Evolutionary conservation across 2,329 filamentous ascomycete species (phyloP), one percentile per base, ranked within the genome.

Genomic region (Cytospora paraplurivora): DNA sequence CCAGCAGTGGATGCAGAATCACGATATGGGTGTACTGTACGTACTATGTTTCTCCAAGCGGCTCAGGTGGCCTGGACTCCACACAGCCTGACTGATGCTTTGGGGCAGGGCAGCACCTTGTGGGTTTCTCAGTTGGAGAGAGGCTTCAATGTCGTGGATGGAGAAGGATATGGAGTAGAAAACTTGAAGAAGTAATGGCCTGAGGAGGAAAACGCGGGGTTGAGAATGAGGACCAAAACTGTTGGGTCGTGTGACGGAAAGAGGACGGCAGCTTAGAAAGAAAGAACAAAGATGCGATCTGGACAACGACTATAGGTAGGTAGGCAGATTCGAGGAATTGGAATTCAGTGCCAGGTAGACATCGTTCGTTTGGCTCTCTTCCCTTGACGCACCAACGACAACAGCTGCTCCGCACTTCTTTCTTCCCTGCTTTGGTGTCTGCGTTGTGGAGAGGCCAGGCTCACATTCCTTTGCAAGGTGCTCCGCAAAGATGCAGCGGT

Each of bases 31-130:
- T 19, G 15, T n/a, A 55, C 21, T n/a, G 37, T 38, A 13, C 27
- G 54, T 50, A 34, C 50, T 58, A 41, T 62, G 34, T 37, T 64
- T 65, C 63, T 65, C 59, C 63, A 64, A 64, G 49, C 52, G 35
- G 10, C 21, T 32, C 49, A 62, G 50, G n/a, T 51, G 33, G 44
- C 35, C 19, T 47, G 33, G 38, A 55, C 54, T 62, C 59, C 49
- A 54, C 63, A 58, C 50, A 32, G 34, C 44, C 41, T n/a, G 59
- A 13, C 49, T 37, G 19, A 54, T 47, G 17, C 11, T 49, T 49
- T 38, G 35, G 38, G 38, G 37, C 54, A 53, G 58, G 53, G 47
- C 27, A 56, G 35, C n/a, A 27, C 21, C 47, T 47, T 27, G 2
- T 27, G 11, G 15, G 11, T 49, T 11, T n/a, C 10, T 61, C 21